These are phyloP conservation scores for Tylopilus rubrobrunneus DNA, from an alignment of 768 basidiomycete genomes.

Conservation along the genomic window DNA sequence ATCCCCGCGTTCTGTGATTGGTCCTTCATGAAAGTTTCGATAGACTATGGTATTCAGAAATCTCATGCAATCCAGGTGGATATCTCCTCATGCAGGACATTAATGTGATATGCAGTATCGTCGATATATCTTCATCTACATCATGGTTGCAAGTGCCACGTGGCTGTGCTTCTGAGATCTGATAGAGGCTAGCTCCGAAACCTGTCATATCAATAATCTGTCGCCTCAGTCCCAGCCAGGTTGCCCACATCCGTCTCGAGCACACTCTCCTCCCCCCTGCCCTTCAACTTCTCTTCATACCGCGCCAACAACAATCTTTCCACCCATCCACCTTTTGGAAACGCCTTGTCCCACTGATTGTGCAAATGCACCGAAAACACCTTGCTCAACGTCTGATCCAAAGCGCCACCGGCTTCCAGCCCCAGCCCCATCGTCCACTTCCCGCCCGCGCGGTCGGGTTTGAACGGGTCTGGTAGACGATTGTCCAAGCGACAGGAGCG, in stretches of 20 bases:
- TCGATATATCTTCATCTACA: no score
- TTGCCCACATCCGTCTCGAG: neutral
- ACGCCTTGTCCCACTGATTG: constrained; percentile 92
- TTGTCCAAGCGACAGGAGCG: constrained; percentile 91
- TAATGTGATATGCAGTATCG: no score
- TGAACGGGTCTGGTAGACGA: constrained; percentile 89
- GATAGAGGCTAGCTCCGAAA: no score
- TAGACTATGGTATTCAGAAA: no score
- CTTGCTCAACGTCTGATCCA: constrained; percentile 59
- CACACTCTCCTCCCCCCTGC: neutral
- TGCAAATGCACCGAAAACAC: constrained; percentile 91
- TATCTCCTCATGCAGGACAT: no score
- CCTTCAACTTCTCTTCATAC: constrained; percentile 44
- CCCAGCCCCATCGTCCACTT: constrained; percentile 68
- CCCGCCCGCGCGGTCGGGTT: constrained; percentile 46
- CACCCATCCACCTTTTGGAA: constrained; percentile 84
- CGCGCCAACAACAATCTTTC: constrained; percentile 66
- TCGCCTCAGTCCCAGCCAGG: no score
- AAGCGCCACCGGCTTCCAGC: constrained; percentile 55
- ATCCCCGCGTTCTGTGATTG: no score
- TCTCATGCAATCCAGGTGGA: no score
- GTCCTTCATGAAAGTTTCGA: no score
- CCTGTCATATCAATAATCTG: no score
- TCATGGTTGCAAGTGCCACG: no score
- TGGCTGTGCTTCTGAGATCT: no score